Conservation (phyloP, 169 alveolate genomes). For the Toxoplasma gondii region DNA sequence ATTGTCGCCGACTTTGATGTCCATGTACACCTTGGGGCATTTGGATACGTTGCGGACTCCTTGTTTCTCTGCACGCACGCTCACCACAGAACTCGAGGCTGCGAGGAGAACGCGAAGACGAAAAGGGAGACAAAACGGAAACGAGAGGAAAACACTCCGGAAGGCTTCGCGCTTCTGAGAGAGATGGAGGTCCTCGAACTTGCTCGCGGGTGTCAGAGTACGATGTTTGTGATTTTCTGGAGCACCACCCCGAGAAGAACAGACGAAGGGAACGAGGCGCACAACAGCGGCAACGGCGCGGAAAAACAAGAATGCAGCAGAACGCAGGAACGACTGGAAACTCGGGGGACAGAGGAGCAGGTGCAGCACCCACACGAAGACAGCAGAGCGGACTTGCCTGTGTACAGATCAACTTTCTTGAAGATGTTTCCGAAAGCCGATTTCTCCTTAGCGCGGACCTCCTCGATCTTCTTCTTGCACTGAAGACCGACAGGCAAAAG, state of each 20-base stretch:
- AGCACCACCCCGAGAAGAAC: too few species aligned
- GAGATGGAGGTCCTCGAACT: too few species aligned
- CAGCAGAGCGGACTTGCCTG: not conserved
- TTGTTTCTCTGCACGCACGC: slow-evolving; percentile 33
- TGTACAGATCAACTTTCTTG: slow-evolving; percentile 32
- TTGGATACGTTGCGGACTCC: slow-evolving; percentile 39
- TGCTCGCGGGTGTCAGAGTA: too few species aligned
- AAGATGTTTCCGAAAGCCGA: slow-evolving; percentile 24
- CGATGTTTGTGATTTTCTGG: too few species aligned
- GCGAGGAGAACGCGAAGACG: not conserved
- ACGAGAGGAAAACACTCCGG: not conserved
- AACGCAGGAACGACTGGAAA: too few species aligned
- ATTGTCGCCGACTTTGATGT: slow-evolving; percentile 38
- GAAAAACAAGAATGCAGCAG: too few species aligned
- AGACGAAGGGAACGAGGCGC: too few species aligned
- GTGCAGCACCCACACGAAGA: too few species aligned
- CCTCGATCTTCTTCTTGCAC: slow-evolving; percentile 58
- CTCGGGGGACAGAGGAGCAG: too few species aligned
- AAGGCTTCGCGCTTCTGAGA: too few species aligned
- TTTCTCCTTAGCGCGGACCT: slow-evolving; percentile 41
- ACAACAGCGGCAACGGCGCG: too few species aligned
- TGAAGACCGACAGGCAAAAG: not conserved
- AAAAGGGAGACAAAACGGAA: not conserved
- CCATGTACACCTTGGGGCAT: slow-evolving; percentile 53
- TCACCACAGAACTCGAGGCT: not conserved